Conservation (phyloP, 495 filamentous ascomycete genomes). For the Penicillium salamii region DNA sequence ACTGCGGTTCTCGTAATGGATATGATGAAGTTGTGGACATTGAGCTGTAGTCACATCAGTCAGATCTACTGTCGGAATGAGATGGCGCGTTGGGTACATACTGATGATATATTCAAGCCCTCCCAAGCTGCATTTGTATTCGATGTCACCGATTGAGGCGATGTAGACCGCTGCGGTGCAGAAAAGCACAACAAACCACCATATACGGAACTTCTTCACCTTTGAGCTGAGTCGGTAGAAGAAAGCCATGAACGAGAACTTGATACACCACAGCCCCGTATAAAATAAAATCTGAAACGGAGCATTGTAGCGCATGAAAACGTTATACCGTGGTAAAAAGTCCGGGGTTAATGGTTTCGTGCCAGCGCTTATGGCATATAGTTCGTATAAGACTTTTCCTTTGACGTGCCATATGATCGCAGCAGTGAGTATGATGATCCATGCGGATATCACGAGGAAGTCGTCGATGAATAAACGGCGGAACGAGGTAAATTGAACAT, state of each 20-base stretch:
- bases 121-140: conserved; percentile 22
- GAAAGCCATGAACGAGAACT: conserved; percentile 24
- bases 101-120: conserved; percentile 13
- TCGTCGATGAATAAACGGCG: conserved; percentile 21
- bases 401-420: conserved; percentile 21
- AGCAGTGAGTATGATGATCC: conserved; percentile 21
- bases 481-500: conserved; percentile 21
- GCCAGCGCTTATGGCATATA: conserved; percentile 9
- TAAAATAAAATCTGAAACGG: conserved; percentile 20
- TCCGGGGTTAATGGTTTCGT: neutral
- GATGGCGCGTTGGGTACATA: neutral
- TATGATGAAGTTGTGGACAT: conserved; percentile 11
- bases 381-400: conserved; percentile 7
- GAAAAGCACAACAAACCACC: conserved; percentile 18
- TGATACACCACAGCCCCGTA: conserved; percentile 20
- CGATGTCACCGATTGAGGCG: conserved; percentile 11
- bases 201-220: conserved; percentile 11
- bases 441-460: conserved; percentile 18
- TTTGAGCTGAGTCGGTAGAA: conserved; percentile 20
- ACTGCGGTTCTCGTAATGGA: conserved; percentile 16
- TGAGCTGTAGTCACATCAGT: conserved; percentile 4
- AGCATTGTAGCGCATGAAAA: conserved; percentile 12
- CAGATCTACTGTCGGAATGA: neutral
- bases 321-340: conserved; percentile 8
- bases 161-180: conserved; percentile 14